Percentiles rank a stretch among this genome's conserved stretches.
These are phyloP conservation scores for Torrubiellomyces zombiae DNA, from an alignment of 2,329 filamentous ascomycete species.

Conservation along the genomic window DNA sequence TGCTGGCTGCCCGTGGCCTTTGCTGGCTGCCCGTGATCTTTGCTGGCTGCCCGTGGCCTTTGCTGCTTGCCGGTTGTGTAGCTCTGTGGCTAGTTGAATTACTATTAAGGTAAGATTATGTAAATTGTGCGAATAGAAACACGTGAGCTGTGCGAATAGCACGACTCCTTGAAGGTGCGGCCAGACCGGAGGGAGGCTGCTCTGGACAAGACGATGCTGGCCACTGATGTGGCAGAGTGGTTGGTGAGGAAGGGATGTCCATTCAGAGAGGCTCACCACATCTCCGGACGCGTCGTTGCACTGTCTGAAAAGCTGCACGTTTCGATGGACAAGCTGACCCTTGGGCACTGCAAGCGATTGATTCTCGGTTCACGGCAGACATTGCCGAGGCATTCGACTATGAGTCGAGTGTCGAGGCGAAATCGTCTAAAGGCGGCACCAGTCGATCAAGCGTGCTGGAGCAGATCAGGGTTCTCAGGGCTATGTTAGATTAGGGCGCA, in stretches of 20 bases:
- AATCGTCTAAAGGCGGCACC: conserved; percentile 3
- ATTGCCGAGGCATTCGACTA: conserved; percentile 5
- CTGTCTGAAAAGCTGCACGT: conserved; percentile 4
- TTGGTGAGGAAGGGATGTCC: conserved; percentile 4
- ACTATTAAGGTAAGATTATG: too few species aligned
- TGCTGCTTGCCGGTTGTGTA: too few species aligned
- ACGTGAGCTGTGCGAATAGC: too few species aligned
- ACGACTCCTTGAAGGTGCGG: conserved; percentile 1
- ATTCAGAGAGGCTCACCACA: conserved; percentile 6
- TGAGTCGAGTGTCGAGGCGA: conserved; percentile 5
- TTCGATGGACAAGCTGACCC: conserved; percentile 3
- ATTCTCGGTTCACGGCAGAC: conserved; percentile 3
- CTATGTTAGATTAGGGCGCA: too few species aligned
- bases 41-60: too few species aligned
- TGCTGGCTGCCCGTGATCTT: too few species aligned
- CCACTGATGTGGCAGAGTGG: conserved; percentile 6
- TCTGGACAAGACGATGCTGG: conserved; percentile 4
- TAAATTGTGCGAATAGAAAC: too few species aligned
- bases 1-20: too few species aligned
- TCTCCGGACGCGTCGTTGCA: conserved; percentile 3
- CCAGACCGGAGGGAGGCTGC: conserved; percentile 4
- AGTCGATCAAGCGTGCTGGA: conserved; percentile 3
- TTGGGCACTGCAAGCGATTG: conserved; percentile 3
- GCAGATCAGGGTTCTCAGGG: too few species aligned
- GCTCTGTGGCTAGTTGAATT: too few species aligned